A percentile compares a stretch with the other conserved stretches of the same genome.
Conservation (phyloP, 352 stramenopile species). For the Pythium folliculosum region DNA sequence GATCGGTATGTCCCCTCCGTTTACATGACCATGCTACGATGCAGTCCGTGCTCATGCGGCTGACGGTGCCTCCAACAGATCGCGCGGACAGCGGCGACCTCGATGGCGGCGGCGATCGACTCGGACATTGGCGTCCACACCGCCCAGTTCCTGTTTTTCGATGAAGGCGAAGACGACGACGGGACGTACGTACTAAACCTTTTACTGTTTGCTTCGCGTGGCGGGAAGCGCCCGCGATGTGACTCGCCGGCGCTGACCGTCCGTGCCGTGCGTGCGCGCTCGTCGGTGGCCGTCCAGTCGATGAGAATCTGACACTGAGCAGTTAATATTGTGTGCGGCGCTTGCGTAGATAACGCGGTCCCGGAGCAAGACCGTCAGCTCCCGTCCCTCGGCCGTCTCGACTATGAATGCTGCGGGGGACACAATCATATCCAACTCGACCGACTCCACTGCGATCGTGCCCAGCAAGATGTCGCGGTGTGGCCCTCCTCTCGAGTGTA, state of each 20-base stretch:
- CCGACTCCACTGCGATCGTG: not conserved
- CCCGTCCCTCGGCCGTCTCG: not conserved
- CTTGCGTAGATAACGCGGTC: slow-evolving; percentile 63
- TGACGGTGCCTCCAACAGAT: too few species aligned
- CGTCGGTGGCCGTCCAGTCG: not conserved
- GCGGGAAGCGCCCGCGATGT: too few species aligned
- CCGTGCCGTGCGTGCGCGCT: too few species aligned
- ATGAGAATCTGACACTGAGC: slow-evolving; percentile 72
- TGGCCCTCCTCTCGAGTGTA: not conserved
- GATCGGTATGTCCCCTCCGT: slow-evolving; percentile 52
- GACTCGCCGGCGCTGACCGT: too few species aligned
- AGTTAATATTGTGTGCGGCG: slow-evolving; percentile 69
- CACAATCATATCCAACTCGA: not conserved
- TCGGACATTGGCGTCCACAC: slow-evolving; percentile 58
- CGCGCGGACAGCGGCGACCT: slow-evolving; percentile 44
- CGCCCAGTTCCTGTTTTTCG: slow-evolving; percentile 73
- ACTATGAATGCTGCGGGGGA: not conserved
- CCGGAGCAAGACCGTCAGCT: slow-evolving; percentile 16
- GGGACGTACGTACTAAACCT: slow-evolving; percentile 56
- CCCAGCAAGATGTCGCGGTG: not conserved
- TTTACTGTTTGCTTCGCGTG: not conserved
- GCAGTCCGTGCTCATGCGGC: too few species aligned
- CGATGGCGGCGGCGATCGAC: slow-evolving; percentile 53
- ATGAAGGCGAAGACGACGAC: slow-evolving; percentile 77
- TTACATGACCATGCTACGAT: too few species aligned